Evolutionary conservation across 1,284 basidiomycete species (phyloP).

Genomic region (Farysia itapuensis): DNA sequence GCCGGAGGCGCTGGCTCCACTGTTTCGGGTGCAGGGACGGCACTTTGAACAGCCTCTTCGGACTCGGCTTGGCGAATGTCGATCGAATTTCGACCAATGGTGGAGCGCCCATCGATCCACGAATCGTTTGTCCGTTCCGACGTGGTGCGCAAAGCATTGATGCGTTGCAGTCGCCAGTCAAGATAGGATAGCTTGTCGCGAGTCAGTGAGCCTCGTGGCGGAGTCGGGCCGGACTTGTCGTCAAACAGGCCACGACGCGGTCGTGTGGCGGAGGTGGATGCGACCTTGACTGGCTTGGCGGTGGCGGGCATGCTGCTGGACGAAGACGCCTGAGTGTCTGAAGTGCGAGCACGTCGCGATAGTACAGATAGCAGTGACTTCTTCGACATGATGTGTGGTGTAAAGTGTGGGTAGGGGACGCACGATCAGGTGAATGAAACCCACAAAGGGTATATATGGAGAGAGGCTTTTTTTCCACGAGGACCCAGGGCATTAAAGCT

Average conservation of each 20-base stretch:
- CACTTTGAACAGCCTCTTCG: not conserved
- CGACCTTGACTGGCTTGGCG: too few species aligned
- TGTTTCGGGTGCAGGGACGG: not conserved
- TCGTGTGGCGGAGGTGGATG: too few species aligned
- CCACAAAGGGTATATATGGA: too few species aligned
- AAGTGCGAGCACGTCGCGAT: too few species aligned
- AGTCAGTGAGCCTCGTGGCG: conserved; percentile 32
- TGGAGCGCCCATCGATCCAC: conserved; percentile 34
- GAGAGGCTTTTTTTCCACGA: too few species aligned
- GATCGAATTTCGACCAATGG: conserved; percentile 28
- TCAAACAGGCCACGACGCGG: conserved; percentile 25
- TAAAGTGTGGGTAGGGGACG: too few species aligned
- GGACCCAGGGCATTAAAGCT: too few species aligned
- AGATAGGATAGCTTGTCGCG: conserved; percentile 37
- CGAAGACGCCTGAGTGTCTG: too few species aligned
- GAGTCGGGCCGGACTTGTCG: conserved; percentile 28
- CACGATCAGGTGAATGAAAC: too few species aligned
- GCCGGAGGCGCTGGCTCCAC: not conserved
- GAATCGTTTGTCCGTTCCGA: conserved; percentile 12
- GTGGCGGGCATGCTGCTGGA: too few species aligned
- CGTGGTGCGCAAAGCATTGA: conserved; percentile 15
- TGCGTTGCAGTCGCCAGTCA: conserved; percentile 38
- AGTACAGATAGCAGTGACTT: too few species aligned
- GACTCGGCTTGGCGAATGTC: conserved; percentile 1
- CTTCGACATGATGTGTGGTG: too few species aligned